These are phyloP conservation scores for Chlamydomonas schloesseri DNA, from an alignment of 139 green algal genomes.

Conservation along the genomic window DNA sequence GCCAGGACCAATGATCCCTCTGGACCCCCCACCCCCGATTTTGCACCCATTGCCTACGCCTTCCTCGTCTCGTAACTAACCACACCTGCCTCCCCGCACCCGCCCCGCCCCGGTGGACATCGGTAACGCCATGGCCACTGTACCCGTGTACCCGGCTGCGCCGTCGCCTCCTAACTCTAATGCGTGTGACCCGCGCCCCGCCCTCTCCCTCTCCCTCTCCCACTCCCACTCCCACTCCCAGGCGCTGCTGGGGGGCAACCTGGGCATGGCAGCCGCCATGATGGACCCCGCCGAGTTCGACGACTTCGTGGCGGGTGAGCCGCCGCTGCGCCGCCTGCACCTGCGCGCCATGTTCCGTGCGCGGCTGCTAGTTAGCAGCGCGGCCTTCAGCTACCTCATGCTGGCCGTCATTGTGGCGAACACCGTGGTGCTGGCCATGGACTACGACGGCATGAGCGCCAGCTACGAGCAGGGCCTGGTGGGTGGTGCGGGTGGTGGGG, in stretches of 20 bases:
- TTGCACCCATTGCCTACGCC: too few relatives aligned
- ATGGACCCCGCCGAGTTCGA: constrained; percentile 55
- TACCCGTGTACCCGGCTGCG: too few relatives aligned
- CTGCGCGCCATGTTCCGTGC: constrained; percentile 58
- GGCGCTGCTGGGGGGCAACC: constrained; percentile 11
- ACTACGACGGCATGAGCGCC: constrained; percentile 73
- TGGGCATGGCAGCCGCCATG: constrained; percentile 24
- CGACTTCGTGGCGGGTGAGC: constrained; percentile 40
- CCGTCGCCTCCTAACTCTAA: too few relatives aligned
- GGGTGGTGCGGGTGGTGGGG: not conserved
- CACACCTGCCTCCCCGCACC: too few relatives aligned
- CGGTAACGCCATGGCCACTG: too few relatives aligned
- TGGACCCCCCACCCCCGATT: too few relatives aligned
- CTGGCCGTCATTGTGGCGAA: constrained; percentile 75
- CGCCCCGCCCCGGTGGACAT: too few relatives aligned
- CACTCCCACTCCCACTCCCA: not conserved
- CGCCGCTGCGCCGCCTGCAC: not conserved
- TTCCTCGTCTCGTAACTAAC: too few relatives aligned
- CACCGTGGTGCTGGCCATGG: constrained; percentile 80
- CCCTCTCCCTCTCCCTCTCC: not conserved
- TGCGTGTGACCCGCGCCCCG: too few relatives aligned
- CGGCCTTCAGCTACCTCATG: constrained; percentile 74
- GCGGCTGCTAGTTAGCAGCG: constrained; percentile 53
- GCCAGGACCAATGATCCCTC: too few relatives aligned
- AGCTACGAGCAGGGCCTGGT: not conserved